These are phyloP conservation scores for Dactylella cylindrospora DNA, from an alignment of 2,329 filamentous ascomycete genomes.

Conservation along the genomic window DNA sequence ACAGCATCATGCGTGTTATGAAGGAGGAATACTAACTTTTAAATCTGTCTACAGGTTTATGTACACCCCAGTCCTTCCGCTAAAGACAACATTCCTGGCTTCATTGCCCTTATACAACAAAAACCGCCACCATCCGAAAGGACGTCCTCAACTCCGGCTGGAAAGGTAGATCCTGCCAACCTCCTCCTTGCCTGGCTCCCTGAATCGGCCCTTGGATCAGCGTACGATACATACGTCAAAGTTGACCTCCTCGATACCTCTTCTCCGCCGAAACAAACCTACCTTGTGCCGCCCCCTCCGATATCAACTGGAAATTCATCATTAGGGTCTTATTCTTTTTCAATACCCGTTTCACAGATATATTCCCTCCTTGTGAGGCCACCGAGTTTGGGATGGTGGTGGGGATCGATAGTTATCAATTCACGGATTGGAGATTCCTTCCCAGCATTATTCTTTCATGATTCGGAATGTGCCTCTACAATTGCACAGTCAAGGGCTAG, in stretches of 20 bases:
- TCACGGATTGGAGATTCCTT: slow-evolving; percentile 87
- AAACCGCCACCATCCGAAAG: slow-evolving; percentile 64
- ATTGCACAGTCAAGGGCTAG: slow-evolving; percentile 89
- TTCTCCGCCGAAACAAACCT: slow-evolving; percentile 81
- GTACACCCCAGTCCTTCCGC: slow-evolving; percentile 89
- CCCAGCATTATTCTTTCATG: slow-evolving; percentile 94
- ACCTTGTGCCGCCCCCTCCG: slow-evolving; percentile 87
- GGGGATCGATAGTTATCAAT: slow-evolving; percentile 92
- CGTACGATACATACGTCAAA: slow-evolving; percentile 87
- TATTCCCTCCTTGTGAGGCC: slow-evolving; percentile 88
- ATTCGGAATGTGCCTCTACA: slow-evolving; percentile 92
- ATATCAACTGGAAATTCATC: slow-evolving; percentile 71
- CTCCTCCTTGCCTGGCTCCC: slow-evolving; percentile 91
- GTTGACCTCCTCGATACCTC: slow-evolving; percentile 75
- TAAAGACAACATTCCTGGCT: slow-evolving; percentile 94
- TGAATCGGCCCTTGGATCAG: slow-evolving; percentile 81
- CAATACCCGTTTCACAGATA: slow-evolving; percentile 82
- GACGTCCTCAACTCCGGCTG: slow-evolving; percentile 1
- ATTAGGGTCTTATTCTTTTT: slow-evolving; percentile 81
- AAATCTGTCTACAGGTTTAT: slow-evolving; percentile 67
- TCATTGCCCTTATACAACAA: slow-evolving; percentile 89
- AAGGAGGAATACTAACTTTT: slow-evolving; percentile 1
- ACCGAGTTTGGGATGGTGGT: slow-evolving; percentile 97
- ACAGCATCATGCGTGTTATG: background rate
- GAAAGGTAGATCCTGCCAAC: slow-evolving; percentile 53